Percentiles rank a stretch among this genome's conserved stretches.
These are phyloP conservation scores for Lichtheimia corymbifera DNA, from an alignment of 371 early-diverging fungal species.

Conservation along the genomic window DNA sequence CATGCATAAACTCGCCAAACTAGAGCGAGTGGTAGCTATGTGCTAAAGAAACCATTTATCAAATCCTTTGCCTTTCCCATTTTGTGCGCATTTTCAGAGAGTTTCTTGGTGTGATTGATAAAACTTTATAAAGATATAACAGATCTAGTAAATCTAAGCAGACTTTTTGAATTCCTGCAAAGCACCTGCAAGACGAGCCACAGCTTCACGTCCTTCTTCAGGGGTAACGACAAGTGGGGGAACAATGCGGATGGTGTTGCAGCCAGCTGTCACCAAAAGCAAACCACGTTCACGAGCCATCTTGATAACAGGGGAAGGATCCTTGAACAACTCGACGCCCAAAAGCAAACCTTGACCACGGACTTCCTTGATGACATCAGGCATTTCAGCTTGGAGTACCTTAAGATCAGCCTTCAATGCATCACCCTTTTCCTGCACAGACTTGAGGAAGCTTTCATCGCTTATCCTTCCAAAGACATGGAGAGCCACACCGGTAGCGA, in stretches of 20 bases:
- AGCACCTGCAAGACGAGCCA: conserved; percentile 65
- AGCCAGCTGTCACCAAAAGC: conserved; percentile 86
- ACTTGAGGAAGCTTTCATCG: conserved; percentile 65
- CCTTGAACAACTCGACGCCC: conserved; percentile 71
- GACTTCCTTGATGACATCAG: conserved; percentile 70
- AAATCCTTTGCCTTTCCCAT: no score
- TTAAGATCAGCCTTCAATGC: conserved; percentile 56
- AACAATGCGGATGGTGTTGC: conserved; percentile 86
- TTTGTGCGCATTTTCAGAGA: no score
- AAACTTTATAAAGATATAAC: no score
- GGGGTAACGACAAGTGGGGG: conserved; percentile 80
- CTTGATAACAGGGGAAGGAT: conserved; percentile 72
- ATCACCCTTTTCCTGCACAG: conserved; percentile 63
- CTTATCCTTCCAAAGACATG: conserved; percentile 73
- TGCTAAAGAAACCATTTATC: no score
- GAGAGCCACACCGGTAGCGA: conserved; percentile 77
- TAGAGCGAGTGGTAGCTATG: no score
- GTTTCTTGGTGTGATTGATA: no score
- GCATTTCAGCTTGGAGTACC: conserved; percentile 43
- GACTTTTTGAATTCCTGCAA: conserved; percentile 42
- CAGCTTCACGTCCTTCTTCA: conserved; percentile 69
- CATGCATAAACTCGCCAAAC: no score
- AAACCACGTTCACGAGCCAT: conserved; percentile 81
- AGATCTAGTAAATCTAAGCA: conserved; percentile 1
- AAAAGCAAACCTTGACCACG: conserved; percentile 86